Evolutionary conservation across 1,284 basidiomycete genomes (phyloP), one percentile per base, ranked within the genome.

Genomic region (Ceratobasidium sp.): DNA sequence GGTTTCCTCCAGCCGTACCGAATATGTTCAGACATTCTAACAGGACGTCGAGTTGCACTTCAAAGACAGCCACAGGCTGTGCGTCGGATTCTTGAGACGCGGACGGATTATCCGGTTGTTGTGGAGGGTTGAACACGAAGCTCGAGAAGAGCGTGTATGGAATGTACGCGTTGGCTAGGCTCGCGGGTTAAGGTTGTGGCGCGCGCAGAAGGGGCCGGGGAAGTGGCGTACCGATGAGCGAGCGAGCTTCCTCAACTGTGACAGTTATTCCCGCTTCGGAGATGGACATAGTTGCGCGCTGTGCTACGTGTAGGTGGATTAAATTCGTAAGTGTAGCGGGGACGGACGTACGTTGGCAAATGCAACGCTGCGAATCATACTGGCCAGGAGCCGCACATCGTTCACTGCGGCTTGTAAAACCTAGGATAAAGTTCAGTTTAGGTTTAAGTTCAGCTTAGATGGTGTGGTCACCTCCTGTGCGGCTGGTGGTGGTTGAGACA

Each of bases 21-120:
- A 97, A 98, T 73, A 98, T 91, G 81, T 97, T 96, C 53, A 98
- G 86, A 79, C 94, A 96, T 79, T 97, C 95, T 74, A 97, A 88
- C 72, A 97, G 84, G 0, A 91, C 91, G 80, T 90, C 89, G 41
- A 98, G 87, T 2, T 91, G 91, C 74, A 98, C 87, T 81, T 97
- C 94, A 79, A 98, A 95, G 36, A 76, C 78, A 76, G 73, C 77
- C 76, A 79, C 75, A 31, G 82, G 79, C 50, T 84, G 81, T 22
- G 79, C 78, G 2, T 79, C 79, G 22, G 82, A 78, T 19, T 80
- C 78, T 60, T 79, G 77, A 65, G 79, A 79, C 53, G 81, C 76
- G n/a, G 75, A 45, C 36, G 76, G 63, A 24, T 77, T 75, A 75
- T 65, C 76, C 19, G 72, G 76, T 0, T 78, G 79, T 48, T 87